Conservation (phyloP, 208 protist genomes). For the Tritrichomonas musculus region DNA sequence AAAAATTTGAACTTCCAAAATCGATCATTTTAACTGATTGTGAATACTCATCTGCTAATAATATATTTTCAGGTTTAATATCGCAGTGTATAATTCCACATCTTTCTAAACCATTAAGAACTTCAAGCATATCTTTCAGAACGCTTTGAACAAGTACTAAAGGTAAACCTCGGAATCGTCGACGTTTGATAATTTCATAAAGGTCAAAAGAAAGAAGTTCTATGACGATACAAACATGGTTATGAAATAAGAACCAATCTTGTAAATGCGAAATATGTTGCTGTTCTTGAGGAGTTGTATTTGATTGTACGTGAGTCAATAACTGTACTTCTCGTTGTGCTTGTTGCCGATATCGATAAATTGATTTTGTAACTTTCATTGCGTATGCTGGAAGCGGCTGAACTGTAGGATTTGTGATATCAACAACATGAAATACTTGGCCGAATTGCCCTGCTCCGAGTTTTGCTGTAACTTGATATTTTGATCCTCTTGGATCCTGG, state of each 20-base stretch:
- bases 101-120: not conserved
- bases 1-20: constrained; percentile 88
- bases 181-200: not conserved
- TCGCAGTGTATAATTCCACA: not conserved
- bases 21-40: constrained; percentile 87
- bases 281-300: not conserved
- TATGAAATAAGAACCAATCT: not conserved
- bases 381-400: not conserved
- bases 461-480: not conserved
- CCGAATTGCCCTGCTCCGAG: not conserved
- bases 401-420: not conserved
- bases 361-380: not conserved
- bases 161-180: not conserved
- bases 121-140: not conserved
- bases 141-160: not conserved
- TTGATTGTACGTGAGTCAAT: not conserved
- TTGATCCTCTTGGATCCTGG: not conserved
- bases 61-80: constrained; percentile 34
- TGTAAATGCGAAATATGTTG: not conserved
- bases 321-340: not conserved
- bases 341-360: not conserved
- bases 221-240: not conserved
- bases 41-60: not conserved
- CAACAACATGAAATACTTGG: not conserved
- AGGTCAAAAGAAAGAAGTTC: not conserved